These are phyloP conservation scores for Beauveria brongniartii DNA, from an alignment of 2,329 filamentous ascomycete species.

Conservation along the genomic window DNA sequence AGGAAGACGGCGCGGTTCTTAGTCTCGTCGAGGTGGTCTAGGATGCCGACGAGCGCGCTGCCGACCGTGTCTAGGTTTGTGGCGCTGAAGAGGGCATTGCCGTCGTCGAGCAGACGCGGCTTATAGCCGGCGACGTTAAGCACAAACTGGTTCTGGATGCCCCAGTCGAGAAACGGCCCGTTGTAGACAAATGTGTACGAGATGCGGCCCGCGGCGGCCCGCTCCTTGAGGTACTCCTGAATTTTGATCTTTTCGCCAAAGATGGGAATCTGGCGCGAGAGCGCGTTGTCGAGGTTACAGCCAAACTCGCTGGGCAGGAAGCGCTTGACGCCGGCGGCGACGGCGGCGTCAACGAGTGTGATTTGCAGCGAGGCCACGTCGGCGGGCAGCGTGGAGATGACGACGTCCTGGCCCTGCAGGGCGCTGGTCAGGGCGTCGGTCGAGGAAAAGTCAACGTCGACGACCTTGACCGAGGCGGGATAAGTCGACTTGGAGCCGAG, in stretches of 20 bases:
- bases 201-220: conserved; percentile 8
- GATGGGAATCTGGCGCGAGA: conserved; percentile 11
- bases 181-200: conserved; percentile 23
- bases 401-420: conserved; percentile 43
- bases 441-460: conserved; percentile 39
- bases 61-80: conserved; percentile 39
- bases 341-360: conserved; percentile 42
- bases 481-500: conserved; percentile 28
- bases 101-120: conserved; percentile 29
- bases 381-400: conserved; percentile 37
- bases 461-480: conserved; percentile 31
- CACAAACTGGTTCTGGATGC: conserved; percentile 9
- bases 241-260: conserved; percentile 14
- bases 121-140: conserved; percentile 31
- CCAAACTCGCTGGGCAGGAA: conserved; percentile 45
- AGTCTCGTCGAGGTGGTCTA: conserved; percentile 36
- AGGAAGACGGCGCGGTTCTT: conserved; percentile 46
- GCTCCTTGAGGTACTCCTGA: conserved; percentile 5
- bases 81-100: conserved; percentile 34
- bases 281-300: conserved; percentile 19
- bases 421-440: conserved; percentile 34
- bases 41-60: conserved; percentile 35
- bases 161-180: conserved; percentile 22
- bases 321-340: conserved; percentile 42
- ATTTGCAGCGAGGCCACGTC: conserved; percentile 32